Evolutionary conservation across 495 filamentous ascomycete species (phyloP).

Genomic region (Hypoxylon intermedium): DNA sequence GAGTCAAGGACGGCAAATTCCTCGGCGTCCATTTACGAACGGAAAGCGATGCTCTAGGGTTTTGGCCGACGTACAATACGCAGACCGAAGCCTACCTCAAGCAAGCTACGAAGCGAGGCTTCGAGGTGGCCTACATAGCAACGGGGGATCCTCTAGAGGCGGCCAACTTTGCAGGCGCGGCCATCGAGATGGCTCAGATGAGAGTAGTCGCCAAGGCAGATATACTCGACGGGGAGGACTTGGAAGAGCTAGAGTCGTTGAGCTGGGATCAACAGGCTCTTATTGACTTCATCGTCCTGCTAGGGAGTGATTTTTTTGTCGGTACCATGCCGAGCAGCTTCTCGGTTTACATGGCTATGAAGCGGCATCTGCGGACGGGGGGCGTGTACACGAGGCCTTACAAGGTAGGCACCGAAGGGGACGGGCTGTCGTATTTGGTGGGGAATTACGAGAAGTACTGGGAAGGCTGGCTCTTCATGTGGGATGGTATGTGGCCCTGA

Average conservation of each 20-base stretch:
- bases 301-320: conserved; percentile 51
- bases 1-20: conserved; percentile 36
- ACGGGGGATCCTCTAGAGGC: conserved; percentile 55
- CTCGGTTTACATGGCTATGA: conserved; percentile 53
- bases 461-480: conserved; percentile 57
- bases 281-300: conserved; percentile 50
- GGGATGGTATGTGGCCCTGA: conserved; percentile 56
- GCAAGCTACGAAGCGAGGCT: conserved; percentile 37
- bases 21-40: conserved; percentile 53
- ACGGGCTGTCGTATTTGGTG: conserved; percentile 52
- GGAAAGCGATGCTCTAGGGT: conserved; percentile 52
- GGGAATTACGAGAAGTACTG: conserved; percentile 54
- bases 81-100: conserved; percentile 50
- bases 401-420: conserved; percentile 51
- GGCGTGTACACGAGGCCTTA: conserved; percentile 53
- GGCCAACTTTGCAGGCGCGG: conserved; percentile 42
- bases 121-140: conserved; percentile 51
- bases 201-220: conserved; percentile 48
- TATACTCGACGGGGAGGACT: conserved; percentile 44
- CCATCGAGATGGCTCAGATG: conserved; percentile 42
- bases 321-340: conserved; percentile 57
- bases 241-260: conserved; percentile 44
- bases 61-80: conserved; percentile 52
- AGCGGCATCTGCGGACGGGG: conserved; percentile 49
- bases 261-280: conserved; percentile 57